These are phyloP conservation scores for Aspergillus coremiiformis DNA, from an alignment of 495 filamentous ascomycete species.

Conservation along the genomic window DNA sequence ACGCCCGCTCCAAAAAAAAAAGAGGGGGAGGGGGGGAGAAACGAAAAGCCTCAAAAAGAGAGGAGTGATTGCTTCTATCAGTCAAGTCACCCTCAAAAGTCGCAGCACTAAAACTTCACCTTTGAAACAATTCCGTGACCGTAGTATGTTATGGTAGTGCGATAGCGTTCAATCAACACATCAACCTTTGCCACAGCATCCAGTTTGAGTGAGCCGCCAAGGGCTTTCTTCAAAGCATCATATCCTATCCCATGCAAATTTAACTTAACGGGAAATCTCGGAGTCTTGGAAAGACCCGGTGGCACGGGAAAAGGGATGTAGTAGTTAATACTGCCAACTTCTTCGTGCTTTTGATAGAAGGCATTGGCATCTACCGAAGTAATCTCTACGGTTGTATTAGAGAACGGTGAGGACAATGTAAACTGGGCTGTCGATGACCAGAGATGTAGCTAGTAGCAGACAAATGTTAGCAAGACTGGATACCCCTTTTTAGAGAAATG, in stretches of 20 bases:
- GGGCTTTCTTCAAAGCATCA: constrained; percentile 67
- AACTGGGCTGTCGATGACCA: constrained; percentile 82
- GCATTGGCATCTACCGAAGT: constrained; percentile 77
- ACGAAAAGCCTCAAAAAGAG: neutral
- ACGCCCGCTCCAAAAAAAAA: neutral
- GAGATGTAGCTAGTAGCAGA: constrained; percentile 55
- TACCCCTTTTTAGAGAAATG: neutral
- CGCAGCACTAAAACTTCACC: constrained; percentile 48
- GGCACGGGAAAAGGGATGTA: constrained; percentile 67
- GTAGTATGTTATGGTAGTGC: constrained; percentile 58
- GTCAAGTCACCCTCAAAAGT: neutral
- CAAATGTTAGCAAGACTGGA: constrained; percentile 12
- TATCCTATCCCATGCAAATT: constrained; percentile 71
- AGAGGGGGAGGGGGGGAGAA: no score
- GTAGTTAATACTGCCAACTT: constrained; percentile 69
- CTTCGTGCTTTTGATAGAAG: constrained; percentile 70
- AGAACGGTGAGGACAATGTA: constrained; percentile 70
- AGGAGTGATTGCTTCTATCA: neutral
- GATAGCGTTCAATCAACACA: constrained; percentile 65
- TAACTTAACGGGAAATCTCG: constrained; percentile 75
- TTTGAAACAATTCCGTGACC: constrained; percentile 69
- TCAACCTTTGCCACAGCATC: constrained; percentile 69
- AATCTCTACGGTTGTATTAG: constrained; percentile 61
- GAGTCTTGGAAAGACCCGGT: constrained; percentile 62
- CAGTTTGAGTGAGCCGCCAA: constrained; percentile 74